These are phyloP conservation scores for Carex parvula DNA, from an alignment of 176 grass and related monocot species.

Conservation along the genomic window DNA sequence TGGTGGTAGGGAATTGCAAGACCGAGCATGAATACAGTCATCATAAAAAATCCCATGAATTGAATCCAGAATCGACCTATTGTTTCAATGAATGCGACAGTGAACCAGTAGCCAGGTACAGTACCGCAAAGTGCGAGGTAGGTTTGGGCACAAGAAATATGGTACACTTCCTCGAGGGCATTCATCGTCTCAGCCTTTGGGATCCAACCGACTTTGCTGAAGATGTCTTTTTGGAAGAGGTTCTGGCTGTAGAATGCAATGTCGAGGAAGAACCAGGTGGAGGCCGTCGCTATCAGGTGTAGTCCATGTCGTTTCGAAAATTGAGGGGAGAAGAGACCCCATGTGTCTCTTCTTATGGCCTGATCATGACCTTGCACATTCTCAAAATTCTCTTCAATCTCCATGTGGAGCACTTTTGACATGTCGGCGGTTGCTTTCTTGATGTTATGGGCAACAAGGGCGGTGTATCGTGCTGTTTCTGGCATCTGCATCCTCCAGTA, in stretches of 20 bases:
- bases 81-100: slow-evolving; percentile 53
- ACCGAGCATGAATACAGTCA: slow-evolving; percentile 62
- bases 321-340: slow-evolving; percentile 47
- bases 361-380: background rate
- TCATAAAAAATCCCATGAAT: slow-evolving; percentile 51
- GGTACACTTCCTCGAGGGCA: slow-evolving; percentile 55
- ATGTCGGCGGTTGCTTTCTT: slow-evolving; percentile 56
- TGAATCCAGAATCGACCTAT: slow-evolving; percentile 60
- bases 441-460: slow-evolving; percentile 45
- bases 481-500: slow-evolving; percentile 78
- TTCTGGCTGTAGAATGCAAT: slow-evolving; percentile 23
- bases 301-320: slow-evolving; percentile 40
- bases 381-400: slow-evolving; percentile 38
- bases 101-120: slow-evolving; percentile 82
- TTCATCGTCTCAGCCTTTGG: slow-evolving; percentile 36
- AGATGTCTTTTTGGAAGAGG: slow-evolving; percentile 26
- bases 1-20: slow-evolving; percentile 59
- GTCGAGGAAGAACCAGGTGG: slow-evolving; percentile 52
- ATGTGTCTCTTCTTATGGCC: background rate
- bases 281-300: slow-evolving; percentile 48
- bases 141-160: slow-evolving; percentile 55
- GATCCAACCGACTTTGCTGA: slow-evolving; percentile 20
- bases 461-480: slow-evolving; percentile 70
- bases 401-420: slow-evolving; percentile 49
- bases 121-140: slow-evolving; percentile 70